Base-by-base conservation (phyloP, 805 yeast species). In the Saitoella complicata region DNA sequence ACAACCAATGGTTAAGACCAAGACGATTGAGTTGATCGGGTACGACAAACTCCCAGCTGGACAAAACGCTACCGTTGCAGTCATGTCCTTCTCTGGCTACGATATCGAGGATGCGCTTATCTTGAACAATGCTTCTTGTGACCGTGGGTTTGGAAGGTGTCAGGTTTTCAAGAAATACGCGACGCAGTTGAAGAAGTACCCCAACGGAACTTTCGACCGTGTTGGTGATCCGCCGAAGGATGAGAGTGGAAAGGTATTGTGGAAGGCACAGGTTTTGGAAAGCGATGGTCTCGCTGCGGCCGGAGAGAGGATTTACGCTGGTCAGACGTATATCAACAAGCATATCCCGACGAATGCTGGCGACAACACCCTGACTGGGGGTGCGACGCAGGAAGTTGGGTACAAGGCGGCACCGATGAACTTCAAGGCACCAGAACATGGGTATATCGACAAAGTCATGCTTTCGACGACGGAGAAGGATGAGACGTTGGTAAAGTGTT, bases 71-170 rank as follows among this genome's bases (percentile, higher is more conserved):
- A 83, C 94, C 0, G 98, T 91, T 46, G 98, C 98, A 1, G 98
- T 91, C 36, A 91, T 91, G 98, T 85, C 95, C 6, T 91, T 91
- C 58, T 88, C 97, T 0, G 98, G 98, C 51, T 91, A 91, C 60
- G 98, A 91, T 82, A 91, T 91, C 61, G 97, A 91, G 66, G 98
- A 91, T 77, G 98, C 98, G 5, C 71, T 91, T 58, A 96, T 91
- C 13, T 66, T 91, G 55, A 91, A 91, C 64, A 91, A 88, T 62
- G 70, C 97, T 0, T 84, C 95, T 0, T 71, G 91, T 45, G 98
- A 91, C 58, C 74, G 98, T 59, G 98, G 98, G 1, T 91, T 85
- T 61, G 98, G 98, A 38, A 78, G 98, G 54, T 91, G 98, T 67
- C 98, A 91, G 65, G 94, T 86, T 2, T 72, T 94, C 50, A 73